Percentiles rank a stretch among this genome's conserved stretches.
Conservation (phyloP, 73 alveolate species). For the Stentor coeruleus region DNA sequence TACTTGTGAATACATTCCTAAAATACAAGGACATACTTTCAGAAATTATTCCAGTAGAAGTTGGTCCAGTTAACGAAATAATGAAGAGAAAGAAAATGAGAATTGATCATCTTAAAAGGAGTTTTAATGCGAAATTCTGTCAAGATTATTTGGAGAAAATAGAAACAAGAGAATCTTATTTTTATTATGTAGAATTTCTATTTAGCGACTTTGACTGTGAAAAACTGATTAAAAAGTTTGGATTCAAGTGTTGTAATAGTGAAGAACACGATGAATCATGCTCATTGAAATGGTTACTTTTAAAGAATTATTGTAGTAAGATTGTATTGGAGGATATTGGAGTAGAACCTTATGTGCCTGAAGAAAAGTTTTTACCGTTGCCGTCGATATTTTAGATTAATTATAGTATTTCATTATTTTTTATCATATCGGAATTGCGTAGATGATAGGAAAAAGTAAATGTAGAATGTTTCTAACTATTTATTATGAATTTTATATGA, state of each 20-base stretch:
- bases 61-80: background rate
- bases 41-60: background rate
- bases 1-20: background rate
- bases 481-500: too few species aligned
- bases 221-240: background rate
- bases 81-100: background rate
- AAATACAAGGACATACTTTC: background rate
- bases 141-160: background rate
- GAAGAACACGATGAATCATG: background rate
- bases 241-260: background rate
- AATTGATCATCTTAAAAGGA: background rate
- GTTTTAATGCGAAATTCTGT: constrained; percentile 2
- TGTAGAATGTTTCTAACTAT: too few species aligned
- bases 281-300: background rate
- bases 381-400: too few species aligned
- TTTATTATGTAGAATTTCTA: background rate
- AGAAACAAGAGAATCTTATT: constrained; percentile 6
- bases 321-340: constrained; percentile 4
- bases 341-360: too few species aligned
- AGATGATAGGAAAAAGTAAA: too few species aligned
- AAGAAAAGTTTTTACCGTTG: too few species aligned
- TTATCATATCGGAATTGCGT: too few species aligned
- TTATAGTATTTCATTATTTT: too few species aligned
- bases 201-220: background rate
- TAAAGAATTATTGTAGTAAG: background rate